Evolutionary conservation across 306 rosid species (phyloP).

Genomic region (Vigna radiata): DNA sequence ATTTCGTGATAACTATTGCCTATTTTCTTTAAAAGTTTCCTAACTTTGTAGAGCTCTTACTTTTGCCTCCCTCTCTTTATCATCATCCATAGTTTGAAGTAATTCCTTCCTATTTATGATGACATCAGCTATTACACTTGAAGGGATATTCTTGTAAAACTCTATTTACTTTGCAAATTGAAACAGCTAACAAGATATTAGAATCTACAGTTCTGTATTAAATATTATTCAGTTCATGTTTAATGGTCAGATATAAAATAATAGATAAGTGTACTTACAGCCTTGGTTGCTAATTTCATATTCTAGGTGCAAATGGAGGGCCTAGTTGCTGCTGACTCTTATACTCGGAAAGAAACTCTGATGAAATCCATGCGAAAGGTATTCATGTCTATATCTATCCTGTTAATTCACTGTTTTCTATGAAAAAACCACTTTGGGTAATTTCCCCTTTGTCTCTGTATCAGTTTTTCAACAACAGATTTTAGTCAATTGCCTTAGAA

Average conservation of each 20-base stretch:
- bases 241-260: slow-evolving; percentile 7
- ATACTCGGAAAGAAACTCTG: slow-evolving; percentile 49
- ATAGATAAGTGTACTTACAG: slow-evolving; percentile 19
- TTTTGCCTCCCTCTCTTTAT: too few relatives aligned
- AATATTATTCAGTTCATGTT: slow-evolving; percentile 5
- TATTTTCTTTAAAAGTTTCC: too few relatives aligned
- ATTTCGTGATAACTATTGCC: too few relatives aligned
- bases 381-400: slow-evolving; percentile 36
- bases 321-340: slow-evolving; percentile 38
- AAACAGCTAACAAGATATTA: not conserved
- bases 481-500: slow-evolving; percentile 33
- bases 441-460: not conserved
- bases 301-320: slow-evolving; percentile 74
- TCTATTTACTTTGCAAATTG: not conserved
- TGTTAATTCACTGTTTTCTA: slow-evolving; percentile 24
- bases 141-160: not conserved
- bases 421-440: slow-evolving; percentile 23
- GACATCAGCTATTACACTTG: too few relatives aligned
- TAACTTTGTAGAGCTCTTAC: too few relatives aligned
- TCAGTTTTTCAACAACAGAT: slow-evolving; percentile 9
- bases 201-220: slow-evolving; percentile 16
- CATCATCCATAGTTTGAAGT: too few relatives aligned
- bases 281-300: slow-evolving; percentile 30
- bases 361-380: slow-evolving; percentile 65
- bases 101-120: too few relatives aligned